Evolutionary conservation across 2,329 filamentous ascomycete genomes (phyloP).

Genomic region (Aphanocladium album): DNA sequence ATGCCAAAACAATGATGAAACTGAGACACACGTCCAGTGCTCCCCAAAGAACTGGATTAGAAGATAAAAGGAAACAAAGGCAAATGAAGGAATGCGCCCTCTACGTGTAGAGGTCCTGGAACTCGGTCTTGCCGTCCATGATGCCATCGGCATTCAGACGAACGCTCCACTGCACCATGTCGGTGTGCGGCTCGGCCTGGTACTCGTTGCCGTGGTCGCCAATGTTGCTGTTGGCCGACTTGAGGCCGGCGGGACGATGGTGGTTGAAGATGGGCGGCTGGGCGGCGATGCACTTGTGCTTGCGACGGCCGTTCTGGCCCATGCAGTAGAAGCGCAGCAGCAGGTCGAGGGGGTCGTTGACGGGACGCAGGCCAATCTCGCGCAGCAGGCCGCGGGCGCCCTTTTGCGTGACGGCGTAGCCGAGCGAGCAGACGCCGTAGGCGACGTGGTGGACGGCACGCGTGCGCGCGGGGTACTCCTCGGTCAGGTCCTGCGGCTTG

Average conservation of each 20-base stretch:
- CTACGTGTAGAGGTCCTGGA: not conserved
- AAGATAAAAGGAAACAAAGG: not conserved
- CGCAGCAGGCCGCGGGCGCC: conserved; percentile 38
- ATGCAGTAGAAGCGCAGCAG: conserved; percentile 42
- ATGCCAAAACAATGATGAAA: not conserved
- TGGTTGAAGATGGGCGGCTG: conserved; percentile 41
- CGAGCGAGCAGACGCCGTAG: conserved; percentile 34
- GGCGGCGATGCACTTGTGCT: conserved; percentile 34
- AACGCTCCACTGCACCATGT: conserved; percentile 16
- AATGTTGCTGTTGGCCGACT: conserved; percentile 31
- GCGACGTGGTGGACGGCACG: conserved; percentile 36
- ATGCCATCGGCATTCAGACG: conserved; percentile 9
- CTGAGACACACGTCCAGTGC: not conserved
- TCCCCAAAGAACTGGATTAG: not conserved
- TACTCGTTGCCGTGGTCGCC: conserved; percentile 26
- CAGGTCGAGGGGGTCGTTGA: conserved; percentile 37
- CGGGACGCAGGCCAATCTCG: conserved; percentile 29
- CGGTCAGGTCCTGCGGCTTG: conserved; percentile 26
- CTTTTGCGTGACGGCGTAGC: conserved; percentile 38
- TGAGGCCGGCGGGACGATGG: conserved; percentile 34
- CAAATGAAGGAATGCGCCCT: not conserved
- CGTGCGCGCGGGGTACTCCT: conserved; percentile 32
- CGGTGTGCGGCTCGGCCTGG: conserved; percentile 18
- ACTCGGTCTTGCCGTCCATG: conserved; percentile 12
- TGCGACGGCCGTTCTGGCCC: conserved; percentile 25